These are phyloP conservation scores for Argentina anserina DNA, from an alignment of 306 rosid genomes.

Conservation along the genomic window DNA sequence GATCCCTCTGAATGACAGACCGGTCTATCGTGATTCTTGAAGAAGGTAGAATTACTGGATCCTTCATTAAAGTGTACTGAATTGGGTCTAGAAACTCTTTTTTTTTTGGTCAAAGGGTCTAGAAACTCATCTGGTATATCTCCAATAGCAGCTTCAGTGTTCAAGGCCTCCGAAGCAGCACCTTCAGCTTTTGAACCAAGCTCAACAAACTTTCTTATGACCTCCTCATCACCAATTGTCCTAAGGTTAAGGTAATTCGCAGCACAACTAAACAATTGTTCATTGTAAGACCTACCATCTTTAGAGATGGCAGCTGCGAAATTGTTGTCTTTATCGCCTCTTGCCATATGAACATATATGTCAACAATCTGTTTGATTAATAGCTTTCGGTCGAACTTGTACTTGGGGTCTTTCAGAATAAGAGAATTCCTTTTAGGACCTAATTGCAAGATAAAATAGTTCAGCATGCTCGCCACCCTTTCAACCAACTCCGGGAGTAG, in stretches of 20 bases:
- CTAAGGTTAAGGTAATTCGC: slow-evolving; percentile 72
- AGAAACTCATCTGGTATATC: slow-evolving; percentile 99
- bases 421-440: slow-evolving; percentile 96
- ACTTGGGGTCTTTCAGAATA: slow-evolving; percentile 87
- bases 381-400: slow-evolving; percentile 84
- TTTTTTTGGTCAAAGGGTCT: too few species aligned
- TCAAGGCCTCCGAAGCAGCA: slow-evolving; percentile 95
- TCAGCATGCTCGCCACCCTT: slow-evolving; percentile 96
- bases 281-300: slow-evolving; percentile 98
- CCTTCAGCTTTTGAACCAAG: slow-evolving; percentile 83
- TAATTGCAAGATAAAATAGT: slow-evolving; percentile 86
- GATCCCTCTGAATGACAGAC: slow-evolving; percentile 92
- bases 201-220: slow-evolving; percentile 68
- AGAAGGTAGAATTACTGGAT: slow-evolving; percentile 94
- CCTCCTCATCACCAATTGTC: slow-evolving; percentile 79
- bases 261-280: slow-evolving; percentile 88
- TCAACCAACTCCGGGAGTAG: slow-evolving; percentile 98
- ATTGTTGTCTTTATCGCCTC: slow-evolving; percentile 66
- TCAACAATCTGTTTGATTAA: slow-evolving; percentile 87
- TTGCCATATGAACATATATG: slow-evolving; percentile 84
- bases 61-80: slow-evolving; percentile 98
- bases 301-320: slow-evolving; percentile 91
- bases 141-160: slow-evolving; percentile 83
- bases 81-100: slow-evolving; percentile 99
- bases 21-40: slow-evolving; percentile 81